phyloP scores from a whole-genome alignment of 306 rosid species.

The Leucaena leucocephala region DNA sequence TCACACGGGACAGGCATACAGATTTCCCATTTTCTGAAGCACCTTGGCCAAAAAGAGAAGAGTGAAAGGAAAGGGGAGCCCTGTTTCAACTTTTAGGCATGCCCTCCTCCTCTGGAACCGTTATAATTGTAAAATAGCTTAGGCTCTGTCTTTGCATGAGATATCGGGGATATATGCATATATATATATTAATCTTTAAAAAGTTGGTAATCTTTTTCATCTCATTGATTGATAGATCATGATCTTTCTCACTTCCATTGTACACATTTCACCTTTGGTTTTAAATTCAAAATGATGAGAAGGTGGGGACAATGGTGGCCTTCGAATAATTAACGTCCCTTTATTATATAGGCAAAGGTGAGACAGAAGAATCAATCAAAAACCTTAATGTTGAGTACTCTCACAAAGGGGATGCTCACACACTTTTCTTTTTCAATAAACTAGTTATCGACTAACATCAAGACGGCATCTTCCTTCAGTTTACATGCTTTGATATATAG shows the following conservation, averaged over 20 bases:
- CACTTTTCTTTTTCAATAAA: neutral
- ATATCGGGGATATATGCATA: conserved; percentile 14
- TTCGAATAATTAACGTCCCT: conserved; percentile 22
- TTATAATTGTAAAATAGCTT: conserved; percentile 34
- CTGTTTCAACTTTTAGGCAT: conserved; percentile 25
- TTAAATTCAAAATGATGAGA: conserved; percentile 48
- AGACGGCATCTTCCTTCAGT: neutral
- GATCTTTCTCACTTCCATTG: conserved; percentile 53
- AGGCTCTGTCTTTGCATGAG: conserved; percentile 46
- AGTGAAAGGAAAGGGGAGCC: conserved; percentile 8
- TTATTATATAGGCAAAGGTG: conserved; percentile 21
- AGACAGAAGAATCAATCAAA: conserved; percentile 25
- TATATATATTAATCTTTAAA: conserved; percentile 39
- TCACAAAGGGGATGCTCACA: conserved; percentile 4
- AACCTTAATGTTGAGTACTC: conserved; percentile 38
- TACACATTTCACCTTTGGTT: conserved; percentile 36
- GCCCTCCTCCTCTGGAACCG: conserved; percentile 42
- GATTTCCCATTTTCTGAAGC: conserved; percentile 29
- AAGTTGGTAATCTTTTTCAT: conserved; percentile 54
- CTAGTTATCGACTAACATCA: neutral
- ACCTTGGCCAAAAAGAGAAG: neutral
- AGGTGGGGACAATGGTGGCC: conserved; percentile 13
- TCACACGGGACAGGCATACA: conserved; percentile 17
- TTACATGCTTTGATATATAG: neutral
- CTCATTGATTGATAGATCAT: conserved; percentile 67